Percentiles rank a stretch among this genome's conserved stretches.
Conservation (phyloP, 768 basidiomycete species). For the Tephrocybe sp. region DNA sequence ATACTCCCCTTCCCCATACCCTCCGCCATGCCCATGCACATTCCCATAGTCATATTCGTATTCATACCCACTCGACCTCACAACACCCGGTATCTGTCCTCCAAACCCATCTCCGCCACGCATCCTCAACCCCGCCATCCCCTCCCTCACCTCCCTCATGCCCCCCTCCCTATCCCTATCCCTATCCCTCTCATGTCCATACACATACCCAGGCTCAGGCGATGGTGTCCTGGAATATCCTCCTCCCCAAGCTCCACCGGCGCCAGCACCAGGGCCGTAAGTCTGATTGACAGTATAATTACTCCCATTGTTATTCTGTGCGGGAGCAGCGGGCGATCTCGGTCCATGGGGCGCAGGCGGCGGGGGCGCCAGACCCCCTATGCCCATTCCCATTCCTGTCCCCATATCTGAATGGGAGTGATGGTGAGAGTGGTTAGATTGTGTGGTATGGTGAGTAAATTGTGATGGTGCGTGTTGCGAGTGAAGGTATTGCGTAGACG, state of each 20-base stretch:
- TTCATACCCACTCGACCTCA: neutral
- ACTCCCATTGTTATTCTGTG: constrained; percentile 21
- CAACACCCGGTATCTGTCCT: constrained; percentile 5
- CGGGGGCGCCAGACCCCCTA: constrained; percentile 54
- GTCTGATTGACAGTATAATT: constrained; percentile 19
- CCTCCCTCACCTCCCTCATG: constrained; percentile 17
- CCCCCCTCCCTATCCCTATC: too few species aligned
- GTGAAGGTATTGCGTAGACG: constrained; percentile 18
- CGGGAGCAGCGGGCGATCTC: constrained; percentile 47
- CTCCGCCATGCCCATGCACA: too few species aligned
- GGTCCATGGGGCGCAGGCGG: constrained; percentile 72
- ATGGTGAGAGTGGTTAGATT: constrained; percentile 25
- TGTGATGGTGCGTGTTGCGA: too few species aligned
- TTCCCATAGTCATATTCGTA: neutral
- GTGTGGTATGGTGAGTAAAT: too few species aligned
- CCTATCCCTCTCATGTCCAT: too few species aligned
- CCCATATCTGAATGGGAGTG: constrained; percentile 20
- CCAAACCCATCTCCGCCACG: constrained; percentile 1
- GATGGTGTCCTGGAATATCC: constrained; percentile 81
- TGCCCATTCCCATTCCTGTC: too few species aligned
- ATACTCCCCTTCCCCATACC: too few species aligned
- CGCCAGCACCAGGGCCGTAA: too few species aligned
- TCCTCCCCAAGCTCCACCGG: too few species aligned
- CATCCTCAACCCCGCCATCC: constrained; percentile 17
- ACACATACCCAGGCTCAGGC: constrained; percentile 33